Conservation (phyloP, 179 eudicot species). For the Silene noctiflora region DNA sequence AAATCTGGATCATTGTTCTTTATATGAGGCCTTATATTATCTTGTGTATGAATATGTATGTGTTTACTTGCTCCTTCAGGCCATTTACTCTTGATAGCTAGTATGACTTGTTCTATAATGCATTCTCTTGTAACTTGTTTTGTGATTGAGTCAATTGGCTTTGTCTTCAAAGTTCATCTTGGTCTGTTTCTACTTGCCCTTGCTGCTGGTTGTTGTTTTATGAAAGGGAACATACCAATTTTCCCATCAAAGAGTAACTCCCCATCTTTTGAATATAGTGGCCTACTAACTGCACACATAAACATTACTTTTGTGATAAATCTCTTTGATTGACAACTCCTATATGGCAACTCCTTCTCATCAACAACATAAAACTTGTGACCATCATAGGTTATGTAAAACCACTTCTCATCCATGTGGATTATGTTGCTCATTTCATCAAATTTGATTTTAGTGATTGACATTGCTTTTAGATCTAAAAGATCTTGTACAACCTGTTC, state of each 20-base stretch:
- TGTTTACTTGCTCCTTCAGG: not conserved
- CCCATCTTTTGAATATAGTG: not conserved
- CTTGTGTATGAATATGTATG: not conserved
- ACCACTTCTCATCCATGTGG: too few species aligned
- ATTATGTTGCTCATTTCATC: not conserved
- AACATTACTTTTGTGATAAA: not conserved
- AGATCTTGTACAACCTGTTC: not conserved
- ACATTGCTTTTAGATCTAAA: not conserved
- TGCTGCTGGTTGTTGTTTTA: not conserved
- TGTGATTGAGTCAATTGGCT: not conserved
- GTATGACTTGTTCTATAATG: not conserved
- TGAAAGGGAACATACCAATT: not conserved
- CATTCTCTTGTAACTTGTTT: not conserved
- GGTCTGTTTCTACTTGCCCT: not conserved
- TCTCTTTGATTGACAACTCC: not conserved
- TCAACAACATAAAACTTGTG: not conserved
- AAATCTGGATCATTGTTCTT: too few species aligned
- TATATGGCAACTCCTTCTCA: not conserved
- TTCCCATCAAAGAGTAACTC: not conserved
- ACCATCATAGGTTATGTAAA: not conserved
- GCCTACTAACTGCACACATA: not conserved
- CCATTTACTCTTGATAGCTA: not conserved
- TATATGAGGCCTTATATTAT: not conserved
- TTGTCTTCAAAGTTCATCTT: not conserved
- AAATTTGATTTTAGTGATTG: not conserved